These are phyloP conservation scores for Ascochyta viciae-villosae DNA, from an alignment of 2,329 filamentous ascomycete genomes.

Conservation along the genomic window DNA sequence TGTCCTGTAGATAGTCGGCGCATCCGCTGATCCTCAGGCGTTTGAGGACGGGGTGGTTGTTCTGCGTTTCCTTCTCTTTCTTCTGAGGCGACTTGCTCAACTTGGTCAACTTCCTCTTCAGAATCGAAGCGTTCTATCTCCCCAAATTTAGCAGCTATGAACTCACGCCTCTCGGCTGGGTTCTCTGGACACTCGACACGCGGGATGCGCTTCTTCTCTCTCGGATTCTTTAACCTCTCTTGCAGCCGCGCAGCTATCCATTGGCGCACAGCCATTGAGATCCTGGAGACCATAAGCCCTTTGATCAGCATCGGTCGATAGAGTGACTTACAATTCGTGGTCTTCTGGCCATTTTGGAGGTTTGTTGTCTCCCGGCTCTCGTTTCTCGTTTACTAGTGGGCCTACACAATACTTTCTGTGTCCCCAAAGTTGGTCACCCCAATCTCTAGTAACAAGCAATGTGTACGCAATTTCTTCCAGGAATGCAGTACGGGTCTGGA, in stretches of 20 bases:
- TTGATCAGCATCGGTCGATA: background rate
- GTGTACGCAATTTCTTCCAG: background rate
- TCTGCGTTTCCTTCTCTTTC: too few species aligned
- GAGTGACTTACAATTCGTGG: background rate
- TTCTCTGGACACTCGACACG: background rate
- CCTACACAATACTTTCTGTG: background rate
- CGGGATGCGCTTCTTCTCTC: background rate
- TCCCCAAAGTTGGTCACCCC: slow-evolving; percentile 1
- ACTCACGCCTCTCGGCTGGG: background rate
- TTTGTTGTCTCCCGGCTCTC: background rate
- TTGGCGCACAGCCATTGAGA: background rate
- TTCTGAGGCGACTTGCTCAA: background rate
- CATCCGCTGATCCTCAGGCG: too few species aligned
- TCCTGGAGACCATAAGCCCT: background rate
- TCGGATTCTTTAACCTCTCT: background rate
- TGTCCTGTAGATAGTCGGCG: too few species aligned
- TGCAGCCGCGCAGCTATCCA: slow-evolving; percentile 5
- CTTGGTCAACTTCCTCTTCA: background rate
- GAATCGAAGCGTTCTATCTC: background rate
- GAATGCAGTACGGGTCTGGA: background rate
- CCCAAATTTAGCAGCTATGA: background rate
- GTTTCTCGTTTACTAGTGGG: background rate
- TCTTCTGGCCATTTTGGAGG: slow-evolving; percentile 5
- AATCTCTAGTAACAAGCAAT: background rate
- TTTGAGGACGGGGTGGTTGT: too few species aligned